These are phyloP conservation scores for Penicillium brasilianum DNA, from an alignment of 2,329 filamentous ascomycete species.

Conservation along the genomic window DNA sequence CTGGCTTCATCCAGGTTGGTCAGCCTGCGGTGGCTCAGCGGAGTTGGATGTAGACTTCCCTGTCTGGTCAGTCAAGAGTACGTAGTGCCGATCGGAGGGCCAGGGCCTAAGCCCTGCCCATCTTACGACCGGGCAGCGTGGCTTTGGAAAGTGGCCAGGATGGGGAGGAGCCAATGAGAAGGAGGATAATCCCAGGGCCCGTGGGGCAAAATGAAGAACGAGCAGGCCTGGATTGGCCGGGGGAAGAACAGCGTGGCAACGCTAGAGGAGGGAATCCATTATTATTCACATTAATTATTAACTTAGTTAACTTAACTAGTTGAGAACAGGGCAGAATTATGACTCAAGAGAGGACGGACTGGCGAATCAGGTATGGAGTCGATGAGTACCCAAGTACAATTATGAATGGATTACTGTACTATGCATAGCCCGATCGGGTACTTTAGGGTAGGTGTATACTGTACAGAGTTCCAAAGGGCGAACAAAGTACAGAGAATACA, in stretches of 20 bases:
- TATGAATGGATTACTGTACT: too few relatives aligned
- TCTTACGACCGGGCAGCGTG: neutral
- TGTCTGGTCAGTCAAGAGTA: slow-evolving; percentile 7
- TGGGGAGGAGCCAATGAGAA: slow-evolving; percentile 18
- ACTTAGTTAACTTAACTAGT: too few relatives aligned
- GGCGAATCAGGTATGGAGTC: neutral
- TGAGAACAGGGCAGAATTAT: neutral
- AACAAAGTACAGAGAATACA: neutral
- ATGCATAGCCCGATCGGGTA: neutral
- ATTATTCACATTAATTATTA: neutral
- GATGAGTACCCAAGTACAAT: neutral
- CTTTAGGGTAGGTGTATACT: neutral
- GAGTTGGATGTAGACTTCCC: slow-evolving; percentile 18
- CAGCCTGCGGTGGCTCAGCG: neutral
- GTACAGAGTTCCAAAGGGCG: too few relatives aligned
- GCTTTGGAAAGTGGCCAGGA: neutral
- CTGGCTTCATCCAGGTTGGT: neutral
- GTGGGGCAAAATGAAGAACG: neutral
- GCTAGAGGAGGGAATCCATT: neutral
- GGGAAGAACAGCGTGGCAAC: slow-evolving; percentile 15
- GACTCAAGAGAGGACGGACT: neutral
- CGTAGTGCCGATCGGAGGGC: slow-evolving; percentile 16
- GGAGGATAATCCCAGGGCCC: slow-evolving; percentile 3
- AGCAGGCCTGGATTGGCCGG: slow-evolving; percentile 8
- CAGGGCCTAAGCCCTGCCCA: neutral